Conservation (phyloP, 805 yeast species). For the Lipomyces yamadae region DNA sequence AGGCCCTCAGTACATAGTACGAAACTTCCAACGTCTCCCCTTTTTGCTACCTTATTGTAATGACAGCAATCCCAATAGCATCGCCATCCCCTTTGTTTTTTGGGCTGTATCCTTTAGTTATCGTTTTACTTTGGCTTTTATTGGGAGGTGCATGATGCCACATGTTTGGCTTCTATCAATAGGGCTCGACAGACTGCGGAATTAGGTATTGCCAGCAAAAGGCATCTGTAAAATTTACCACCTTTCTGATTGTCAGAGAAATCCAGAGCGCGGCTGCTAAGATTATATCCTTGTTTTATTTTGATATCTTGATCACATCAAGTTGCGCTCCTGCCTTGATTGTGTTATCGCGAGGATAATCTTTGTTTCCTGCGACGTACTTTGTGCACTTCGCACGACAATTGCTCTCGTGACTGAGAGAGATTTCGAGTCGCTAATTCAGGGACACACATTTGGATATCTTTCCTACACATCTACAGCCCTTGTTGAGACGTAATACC, state of each 20-base stretch:
- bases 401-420: not conserved
- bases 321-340: not conserved
- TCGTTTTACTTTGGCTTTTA: not conserved
- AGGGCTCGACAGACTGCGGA: not conserved
- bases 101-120: not conserved
- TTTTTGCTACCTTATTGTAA: not conserved
- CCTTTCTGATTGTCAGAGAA: not conserved
- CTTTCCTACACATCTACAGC: not conserved
- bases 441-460: not conserved
- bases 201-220: not conserved
- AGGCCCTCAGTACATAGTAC: not conserved
- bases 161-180: not conserved
- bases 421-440: not conserved
- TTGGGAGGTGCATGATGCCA: not conserved
- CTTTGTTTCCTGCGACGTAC: not conserved
- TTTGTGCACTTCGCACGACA: not conserved
- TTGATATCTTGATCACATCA: not conserved
- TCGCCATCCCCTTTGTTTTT: not conserved
- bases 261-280: not conserved
- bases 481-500: not conserved
- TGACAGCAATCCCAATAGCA: not conserved
- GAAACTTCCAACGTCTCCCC: not conserved
- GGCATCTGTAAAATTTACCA: conserved; percentile 1
- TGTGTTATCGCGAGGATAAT: not conserved
- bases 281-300: not conserved